Base-by-base conservation (phyloP, 257 asterid species). In the Prunella vulgaris region DNA sequence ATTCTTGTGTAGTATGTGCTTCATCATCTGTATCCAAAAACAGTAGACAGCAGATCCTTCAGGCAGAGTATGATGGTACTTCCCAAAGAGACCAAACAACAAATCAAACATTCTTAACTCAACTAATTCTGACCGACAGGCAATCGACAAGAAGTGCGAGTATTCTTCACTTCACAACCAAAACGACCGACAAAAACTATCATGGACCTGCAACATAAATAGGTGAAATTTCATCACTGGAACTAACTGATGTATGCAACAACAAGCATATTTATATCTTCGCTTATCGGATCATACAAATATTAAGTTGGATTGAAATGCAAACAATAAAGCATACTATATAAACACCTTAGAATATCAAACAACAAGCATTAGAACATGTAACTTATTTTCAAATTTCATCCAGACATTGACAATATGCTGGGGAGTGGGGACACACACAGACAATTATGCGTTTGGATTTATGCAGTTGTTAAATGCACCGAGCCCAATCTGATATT, bases 191-290 rank as follows among this genome's bases (percentile, higher is more conserved):
- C 76, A 65, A 70, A 35, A 59, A 53, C 72, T 65, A 70, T 42
- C 57, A 75, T 20, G 54, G 58, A 75, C 81, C 86, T 81, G 86
- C 86, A 81, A 62, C 25, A 60, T 25, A 13, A 42, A 38, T 18
- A 7, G 6, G 32, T 17, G 20, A 63, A 40, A 3, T 57, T 28
- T 59, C 65, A 60, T 68, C 59, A 75, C 71, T 56, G 5, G n/a
- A 44, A 46, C 53, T 15, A 46, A n/a, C 21, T 14, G 0, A 46
- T 46, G 53, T n/a, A 44, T 44, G 20, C 48, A 38, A 38, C 48
- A 2, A 38, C 6, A 9, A 7, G 8, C 33, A 30, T 5, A 30
- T 30, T n/a, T 5, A 33, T 33, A 14, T 4, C 18, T 1, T 44
- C 20, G 5, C 7, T n/a, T 44, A 44, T 44, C 3, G 9, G 8